Evolutionary conservation across 108 stramenopile genomes (phyloP).

Genomic region (Nitzschia sp.): DNA sequence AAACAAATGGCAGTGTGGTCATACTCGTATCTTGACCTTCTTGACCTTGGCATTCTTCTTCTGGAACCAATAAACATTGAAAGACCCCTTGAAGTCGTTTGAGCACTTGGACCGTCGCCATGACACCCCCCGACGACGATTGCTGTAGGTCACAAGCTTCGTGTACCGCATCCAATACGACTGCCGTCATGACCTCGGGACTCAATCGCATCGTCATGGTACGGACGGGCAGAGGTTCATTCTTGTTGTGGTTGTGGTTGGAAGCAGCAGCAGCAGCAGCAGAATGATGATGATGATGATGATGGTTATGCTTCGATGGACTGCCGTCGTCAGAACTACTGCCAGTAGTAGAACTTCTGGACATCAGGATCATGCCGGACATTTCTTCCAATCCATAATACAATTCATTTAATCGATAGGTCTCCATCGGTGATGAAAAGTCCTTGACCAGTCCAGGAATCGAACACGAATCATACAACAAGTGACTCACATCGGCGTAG

Average conservation of each 20-base stretch:
- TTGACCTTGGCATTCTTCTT: no score
- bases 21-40: no score
- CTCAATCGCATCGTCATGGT: slow-evolving; percentile 13
- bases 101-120: background rate
- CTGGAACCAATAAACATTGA: slow-evolving; percentile 3
- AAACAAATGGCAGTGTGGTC: background rate
- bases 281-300: no score
- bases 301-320: no score
- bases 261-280: background rate
- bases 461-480: background rate
- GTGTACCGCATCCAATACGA: slow-evolving; percentile 8
- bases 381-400: slow-evolving; percentile 2
- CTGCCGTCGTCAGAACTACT: background rate
- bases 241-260: background rate
- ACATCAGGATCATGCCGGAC: background rate
- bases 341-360: background rate
- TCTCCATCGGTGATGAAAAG: background rate
- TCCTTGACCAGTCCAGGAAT: slow-evolving; percentile 1
- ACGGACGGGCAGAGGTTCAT: slow-evolving; percentile 4
- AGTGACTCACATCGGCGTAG: slow-evolving; percentile 2
- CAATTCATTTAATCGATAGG: background rate
- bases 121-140: no score
- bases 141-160: slow-evolving; percentile 1
- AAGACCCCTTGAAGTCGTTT: slow-evolving; percentile 6
- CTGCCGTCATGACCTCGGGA: slow-evolving; percentile 4